These are phyloP conservation scores for Rhodosporidiobolus sp. DNA, from an alignment of 768 basidiomycete genomes.

Conservation along the genomic window DNA sequence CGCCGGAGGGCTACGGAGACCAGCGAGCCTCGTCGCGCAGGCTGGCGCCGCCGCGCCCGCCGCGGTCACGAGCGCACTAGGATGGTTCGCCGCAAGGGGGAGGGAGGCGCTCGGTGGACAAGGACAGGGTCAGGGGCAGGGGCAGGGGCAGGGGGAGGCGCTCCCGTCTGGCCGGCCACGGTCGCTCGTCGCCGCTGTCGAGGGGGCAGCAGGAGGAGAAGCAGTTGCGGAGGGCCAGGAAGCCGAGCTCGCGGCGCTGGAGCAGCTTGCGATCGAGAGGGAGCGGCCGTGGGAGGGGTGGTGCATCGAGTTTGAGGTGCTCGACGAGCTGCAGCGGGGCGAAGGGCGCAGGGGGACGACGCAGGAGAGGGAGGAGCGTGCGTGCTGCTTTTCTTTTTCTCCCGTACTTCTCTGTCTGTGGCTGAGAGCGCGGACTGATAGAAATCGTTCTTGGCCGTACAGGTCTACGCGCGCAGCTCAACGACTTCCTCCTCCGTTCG, in stretches of 20 bases:
- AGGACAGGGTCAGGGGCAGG: background rate
- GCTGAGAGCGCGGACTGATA: rapidly evolving
- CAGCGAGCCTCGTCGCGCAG: background rate
- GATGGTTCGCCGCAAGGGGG: conserved; percentile 27
- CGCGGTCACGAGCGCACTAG: conserved; percentile 20
- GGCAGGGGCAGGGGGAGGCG: too few species aligned
- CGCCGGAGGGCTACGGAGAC: background rate
- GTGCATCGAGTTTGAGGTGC: conserved; percentile 30
- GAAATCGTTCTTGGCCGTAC: background rate
- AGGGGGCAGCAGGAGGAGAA: background rate
- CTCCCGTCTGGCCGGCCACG: too few species aligned
- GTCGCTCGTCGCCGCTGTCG: background rate
- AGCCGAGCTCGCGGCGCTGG: conserved; percentile 5
- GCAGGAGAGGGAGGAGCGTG: conserved; percentile 15
- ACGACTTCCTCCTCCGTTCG: conserved; percentile 32
- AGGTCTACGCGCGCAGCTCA: conserved; percentile 32
- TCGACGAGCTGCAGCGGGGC: background rate
- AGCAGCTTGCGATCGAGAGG: background rate
- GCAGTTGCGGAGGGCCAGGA: background rate
- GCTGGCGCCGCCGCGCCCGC: background rate
- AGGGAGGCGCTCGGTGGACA: conserved; percentile 14
- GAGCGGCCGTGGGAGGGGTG: conserved; percentile 23
- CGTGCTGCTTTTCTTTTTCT: too few species aligned
- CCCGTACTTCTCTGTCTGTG: too few species aligned
- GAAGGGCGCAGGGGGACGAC: background rate